phyloP scores from a whole-genome alignment of 345 rosid genomes.

The Eucalyptus polybractea region DNA sequence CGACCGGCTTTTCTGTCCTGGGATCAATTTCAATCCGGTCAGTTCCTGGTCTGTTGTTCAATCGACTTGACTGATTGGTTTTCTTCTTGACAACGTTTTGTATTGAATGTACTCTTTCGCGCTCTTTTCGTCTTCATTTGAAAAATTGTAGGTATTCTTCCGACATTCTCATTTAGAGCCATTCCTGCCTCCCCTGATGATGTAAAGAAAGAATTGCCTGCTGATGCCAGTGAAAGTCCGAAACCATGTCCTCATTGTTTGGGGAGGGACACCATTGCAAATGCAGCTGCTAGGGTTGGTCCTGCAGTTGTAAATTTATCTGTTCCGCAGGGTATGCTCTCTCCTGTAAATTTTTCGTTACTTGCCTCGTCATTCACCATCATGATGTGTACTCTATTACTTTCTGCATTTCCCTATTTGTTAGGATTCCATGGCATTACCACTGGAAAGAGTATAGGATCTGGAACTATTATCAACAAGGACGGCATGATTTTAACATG shows the following conservation, averaged over 20 bases:
- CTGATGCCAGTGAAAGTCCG: conserved; percentile 17
- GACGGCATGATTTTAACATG: conserved; percentile 88
- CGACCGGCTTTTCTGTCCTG: conserved; percentile 11
- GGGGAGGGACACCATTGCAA: conserved; percentile 68
- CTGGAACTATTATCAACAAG: conserved; percentile 78
- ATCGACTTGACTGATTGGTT: not conserved
- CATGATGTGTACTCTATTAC: not conserved
- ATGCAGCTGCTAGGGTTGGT: conserved; percentile 77
- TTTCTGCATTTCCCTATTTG: not conserved
- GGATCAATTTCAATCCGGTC: conserved; percentile 23
- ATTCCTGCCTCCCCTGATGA: conserved; percentile 21
- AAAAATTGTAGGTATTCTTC: conserved; percentile 19
- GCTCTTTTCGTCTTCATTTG: not conserved
- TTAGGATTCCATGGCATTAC: conserved; percentile 42
- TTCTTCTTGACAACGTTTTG: not conserved
- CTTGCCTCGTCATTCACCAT: not conserved
- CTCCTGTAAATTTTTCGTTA: not conserved
- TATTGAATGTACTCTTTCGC: not conserved
- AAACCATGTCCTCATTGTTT: conserved; percentile 37
- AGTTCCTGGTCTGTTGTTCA: not conserved
- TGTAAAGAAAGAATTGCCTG: conserved; percentile 6
- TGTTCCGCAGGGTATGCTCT: conserved; percentile 48
- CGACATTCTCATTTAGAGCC: conserved; percentile 23
- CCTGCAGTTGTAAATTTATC: conserved; percentile 86
- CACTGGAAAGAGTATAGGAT: conserved; percentile 48